These are phyloP conservation scores for Populus hybrid DNA, from an alignment of 441 rosid genomes.

Conservation along the genomic window DNA sequence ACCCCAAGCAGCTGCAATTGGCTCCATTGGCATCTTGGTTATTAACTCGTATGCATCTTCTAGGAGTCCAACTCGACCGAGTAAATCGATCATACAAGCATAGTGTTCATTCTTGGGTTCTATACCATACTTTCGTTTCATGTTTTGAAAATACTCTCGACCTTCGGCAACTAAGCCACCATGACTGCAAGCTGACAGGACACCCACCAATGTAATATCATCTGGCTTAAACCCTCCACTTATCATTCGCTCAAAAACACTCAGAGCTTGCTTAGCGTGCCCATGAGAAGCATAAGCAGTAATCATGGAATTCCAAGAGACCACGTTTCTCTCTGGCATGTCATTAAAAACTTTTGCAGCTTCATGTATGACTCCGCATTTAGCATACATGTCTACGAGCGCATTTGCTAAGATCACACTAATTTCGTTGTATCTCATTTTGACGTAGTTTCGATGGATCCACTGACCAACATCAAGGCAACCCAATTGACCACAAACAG, in stretches of 20 bases:
- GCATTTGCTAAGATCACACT: constrained; percentile 9
- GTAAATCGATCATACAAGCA: constrained; percentile 13
- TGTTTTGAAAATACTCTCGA: background rate
- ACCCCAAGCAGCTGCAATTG: constrained; percentile 11
- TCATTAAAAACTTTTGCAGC: constrained; percentile 9
- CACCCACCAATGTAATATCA: constrained; percentile 14
- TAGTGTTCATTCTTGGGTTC: constrained; percentile 16
- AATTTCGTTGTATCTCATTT: background rate
- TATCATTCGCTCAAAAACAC: constrained; percentile 5
- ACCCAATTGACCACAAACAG: constrained; percentile 13
- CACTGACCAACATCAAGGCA: constrained; percentile 2
- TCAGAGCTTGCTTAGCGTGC: constrained; percentile 5
- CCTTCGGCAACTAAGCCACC: constrained; percentile 14
- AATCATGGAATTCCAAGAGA: constrained; percentile 19
- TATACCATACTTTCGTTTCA: background rate
- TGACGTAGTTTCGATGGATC: constrained; percentile 1
- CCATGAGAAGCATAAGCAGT: too few relatives aligned
- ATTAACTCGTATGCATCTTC: constrained; percentile 7
- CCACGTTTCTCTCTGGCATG: constrained; percentile 7
- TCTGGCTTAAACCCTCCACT: constrained; percentile 7
- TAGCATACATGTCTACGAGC: constrained; percentile 9
- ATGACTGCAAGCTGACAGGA: constrained; percentile 18
- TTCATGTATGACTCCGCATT: constrained; percentile 5
- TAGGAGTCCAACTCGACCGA: constrained; percentile 15
- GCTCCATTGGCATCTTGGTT: constrained; percentile 8